Conservation (phyloP, 305 asterid species). For the Nicotiana rustica region DNA sequence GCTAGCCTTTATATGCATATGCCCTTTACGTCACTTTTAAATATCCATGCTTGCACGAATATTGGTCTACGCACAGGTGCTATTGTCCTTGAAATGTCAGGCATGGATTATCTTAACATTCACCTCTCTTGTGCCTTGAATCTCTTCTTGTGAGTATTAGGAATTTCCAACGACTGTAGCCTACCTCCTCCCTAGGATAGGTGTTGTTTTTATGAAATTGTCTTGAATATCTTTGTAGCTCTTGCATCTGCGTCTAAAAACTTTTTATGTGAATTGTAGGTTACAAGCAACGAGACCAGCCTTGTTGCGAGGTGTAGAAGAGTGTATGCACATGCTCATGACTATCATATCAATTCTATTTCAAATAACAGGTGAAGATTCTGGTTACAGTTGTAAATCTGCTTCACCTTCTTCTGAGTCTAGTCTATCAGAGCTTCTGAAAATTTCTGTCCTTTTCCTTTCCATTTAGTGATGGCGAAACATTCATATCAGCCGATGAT, state of each 20-base stretch:
- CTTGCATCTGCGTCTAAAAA: conserved; percentile 32
- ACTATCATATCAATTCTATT: conserved; percentile 96
- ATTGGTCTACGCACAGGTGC: background rate
- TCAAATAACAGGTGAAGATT: conserved; percentile 88
- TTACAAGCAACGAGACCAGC: conserved; percentile 85
- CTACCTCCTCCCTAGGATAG: background rate
- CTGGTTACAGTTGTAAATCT: conserved; percentile 32
- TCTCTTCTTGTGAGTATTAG: background rate
- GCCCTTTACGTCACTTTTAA: background rate
- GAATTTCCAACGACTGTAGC: background rate
- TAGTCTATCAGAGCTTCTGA: conserved; percentile 29
- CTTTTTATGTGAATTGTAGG: conserved; percentile 56
- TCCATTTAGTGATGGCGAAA: conserved; percentile 90
- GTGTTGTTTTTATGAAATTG: conserved; percentile 23
- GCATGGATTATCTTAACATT: conserved; percentile 27
- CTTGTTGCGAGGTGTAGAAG: conserved; percentile 96
- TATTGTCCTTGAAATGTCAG: conserved; percentile 2
- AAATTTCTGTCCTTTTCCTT: conserved; percentile 27
- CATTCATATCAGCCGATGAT: conserved; percentile 99
- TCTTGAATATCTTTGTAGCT: conserved; percentile 1
- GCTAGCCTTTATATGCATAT: background rate
- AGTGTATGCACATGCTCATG: conserved; percentile 98
- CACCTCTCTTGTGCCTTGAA: background rate
- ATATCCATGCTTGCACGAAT: background rate
- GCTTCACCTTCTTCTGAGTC: conserved; percentile 2